These are phyloP conservation scores for Cyclostephanos invisitatus DNA, from an alignment of 108 stramenopile species.

Conservation along the genomic window DNA sequence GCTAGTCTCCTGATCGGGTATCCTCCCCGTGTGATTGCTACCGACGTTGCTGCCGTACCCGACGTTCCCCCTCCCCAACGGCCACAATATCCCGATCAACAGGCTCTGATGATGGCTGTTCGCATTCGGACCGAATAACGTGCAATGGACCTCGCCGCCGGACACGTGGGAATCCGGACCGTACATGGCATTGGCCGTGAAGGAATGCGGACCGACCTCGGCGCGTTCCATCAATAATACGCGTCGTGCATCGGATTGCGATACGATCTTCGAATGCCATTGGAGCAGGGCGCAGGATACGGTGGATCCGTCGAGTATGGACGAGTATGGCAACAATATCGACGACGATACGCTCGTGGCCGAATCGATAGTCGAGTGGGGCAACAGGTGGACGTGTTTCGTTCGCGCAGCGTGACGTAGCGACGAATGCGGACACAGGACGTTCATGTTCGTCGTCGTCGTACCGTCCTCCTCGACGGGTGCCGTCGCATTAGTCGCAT, in stretches of 20 bases:
- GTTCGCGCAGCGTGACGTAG: slow-evolving; percentile 66
- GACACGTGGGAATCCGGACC: slow-evolving; percentile 88
- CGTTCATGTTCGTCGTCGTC: slow-evolving; percentile 38
- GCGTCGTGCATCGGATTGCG: slow-evolving; percentile 54
- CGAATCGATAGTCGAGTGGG: slow-evolving; percentile 57
- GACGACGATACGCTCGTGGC: slow-evolving; percentile 58
- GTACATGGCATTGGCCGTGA: slow-evolving; percentile 64
- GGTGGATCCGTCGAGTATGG: slow-evolving; percentile 51
- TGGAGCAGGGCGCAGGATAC: slow-evolving; percentile 68
- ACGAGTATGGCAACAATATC: slow-evolving; percentile 56
- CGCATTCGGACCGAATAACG: slow-evolving; percentile 87
- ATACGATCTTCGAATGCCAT: slow-evolving; percentile 62
- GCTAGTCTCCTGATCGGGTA: slow-evolving; percentile 91
- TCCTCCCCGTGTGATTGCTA: slow-evolving; percentile 93
- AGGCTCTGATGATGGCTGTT: slow-evolving; percentile 91
- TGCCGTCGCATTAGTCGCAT: neutral
- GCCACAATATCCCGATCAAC: slow-evolving; percentile 91
- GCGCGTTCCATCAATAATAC: slow-evolving; percentile 73
- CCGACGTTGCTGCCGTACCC: slow-evolving; percentile 96
- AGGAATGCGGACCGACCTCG: slow-evolving; percentile 64
- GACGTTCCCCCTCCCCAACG: slow-evolving; percentile 92
- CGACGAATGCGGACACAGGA: slow-evolving; percentile 48
- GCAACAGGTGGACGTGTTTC: slow-evolving; percentile 55
- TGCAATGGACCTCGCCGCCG: slow-evolving; percentile 79
- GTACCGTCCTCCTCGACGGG: neutral